Conservation (phyloP, 2,329 filamentous ascomycete species). For the Alternaria arbusti region DNA sequence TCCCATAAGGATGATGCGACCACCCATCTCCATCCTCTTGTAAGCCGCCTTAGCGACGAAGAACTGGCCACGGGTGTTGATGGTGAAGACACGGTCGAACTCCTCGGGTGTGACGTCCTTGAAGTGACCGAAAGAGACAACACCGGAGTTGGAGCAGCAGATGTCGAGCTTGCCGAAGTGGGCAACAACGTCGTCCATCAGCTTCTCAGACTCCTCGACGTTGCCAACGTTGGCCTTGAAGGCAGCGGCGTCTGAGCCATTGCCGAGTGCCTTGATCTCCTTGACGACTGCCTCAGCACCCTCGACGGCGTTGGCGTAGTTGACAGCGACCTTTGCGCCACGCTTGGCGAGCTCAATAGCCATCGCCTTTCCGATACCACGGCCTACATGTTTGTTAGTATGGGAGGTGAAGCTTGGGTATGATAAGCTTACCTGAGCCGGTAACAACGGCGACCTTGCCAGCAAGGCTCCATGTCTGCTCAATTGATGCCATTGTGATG, state of each 20-base stretch:
- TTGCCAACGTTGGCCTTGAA: constrained; percentile 73
- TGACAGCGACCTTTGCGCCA: constrained; percentile 70
- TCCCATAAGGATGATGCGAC: constrained; percentile 62
- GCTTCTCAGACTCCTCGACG: constrained; percentile 65
- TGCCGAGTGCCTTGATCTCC: constrained; percentile 66
- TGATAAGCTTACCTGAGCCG: constrained; percentile 53
- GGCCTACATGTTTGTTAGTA: constrained; percentile 52
- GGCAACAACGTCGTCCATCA: constrained; percentile 68
- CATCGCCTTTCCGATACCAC: constrained; percentile 72
- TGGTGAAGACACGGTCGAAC: constrained; percentile 65
- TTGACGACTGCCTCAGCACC: constrained; percentile 71
- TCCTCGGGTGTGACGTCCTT: constrained; percentile 62
- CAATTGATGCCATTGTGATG: constrained; percentile 48
- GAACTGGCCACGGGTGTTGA: constrained; percentile 69
- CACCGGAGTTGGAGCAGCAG: constrained; percentile 72
- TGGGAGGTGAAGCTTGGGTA: not conserved
- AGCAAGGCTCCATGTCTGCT: constrained; percentile 59
- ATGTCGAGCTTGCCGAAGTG: constrained; percentile 73
- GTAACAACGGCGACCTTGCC: constrained; percentile 63
- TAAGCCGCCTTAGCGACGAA: constrained; percentile 66
- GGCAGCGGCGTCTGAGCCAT: constrained; percentile 67
- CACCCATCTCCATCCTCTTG: constrained; percentile 59
- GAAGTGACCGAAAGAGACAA: constrained; percentile 61
- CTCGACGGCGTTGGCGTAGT: constrained; percentile 70
- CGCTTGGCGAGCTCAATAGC: constrained; percentile 69